phyloP scores from a whole-genome alignment of 1,284 basidiomycete genomes.

The Nidula niveotomentosa region DNA sequence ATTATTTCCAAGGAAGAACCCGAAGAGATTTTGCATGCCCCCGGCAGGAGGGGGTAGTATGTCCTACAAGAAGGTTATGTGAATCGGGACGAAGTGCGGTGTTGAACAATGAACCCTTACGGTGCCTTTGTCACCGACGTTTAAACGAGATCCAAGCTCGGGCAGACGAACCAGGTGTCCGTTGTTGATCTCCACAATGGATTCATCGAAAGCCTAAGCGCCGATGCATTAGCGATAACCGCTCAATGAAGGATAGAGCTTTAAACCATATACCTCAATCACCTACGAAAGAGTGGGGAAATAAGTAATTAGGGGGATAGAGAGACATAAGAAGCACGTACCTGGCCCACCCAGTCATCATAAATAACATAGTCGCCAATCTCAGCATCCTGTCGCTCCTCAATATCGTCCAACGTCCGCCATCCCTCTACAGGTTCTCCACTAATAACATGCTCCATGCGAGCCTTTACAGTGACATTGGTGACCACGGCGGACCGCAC shows the following conservation, averaged over 20 bases:
- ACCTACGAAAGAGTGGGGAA: conserved; percentile 20
- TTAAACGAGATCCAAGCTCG: conserved; percentile 71
- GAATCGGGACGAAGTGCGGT: conserved; percentile 6
- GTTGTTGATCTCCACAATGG: conserved; percentile 60
- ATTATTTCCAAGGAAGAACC: conserved; percentile 42
- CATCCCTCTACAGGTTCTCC: conserved; percentile 61
- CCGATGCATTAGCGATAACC: conserved; percentile 1
- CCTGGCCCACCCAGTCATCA: conserved; percentile 91
- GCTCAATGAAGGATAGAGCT: background rate
- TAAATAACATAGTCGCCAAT: conserved; percentile 82
- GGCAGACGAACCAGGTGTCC: conserved; percentile 68
- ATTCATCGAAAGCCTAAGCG: conserved; percentile 82
- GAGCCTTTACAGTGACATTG: conserved; percentile 58
- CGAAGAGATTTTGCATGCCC: conserved; percentile 44
- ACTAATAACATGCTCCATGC: conserved; percentile 77
- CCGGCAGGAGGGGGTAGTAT: conserved; percentile 59
- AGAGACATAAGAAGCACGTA: conserved; percentile 29
- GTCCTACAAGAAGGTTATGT: conserved; percentile 39
- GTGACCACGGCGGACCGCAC: conserved; percentile 79
- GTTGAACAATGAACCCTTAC: conserved; percentile 35
- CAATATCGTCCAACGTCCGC: conserved; percentile 63
- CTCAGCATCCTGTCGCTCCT: conserved; percentile 58
- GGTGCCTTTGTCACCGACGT: conserved; percentile 69
- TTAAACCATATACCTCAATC: conserved; percentile 27
- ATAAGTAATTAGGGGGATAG: conserved; percentile 7